Evolutionary conservation across 306 rosid species (phyloP), one percentile per base, ranked within the genome.

Genomic region (Dryas drummondii): DNA sequence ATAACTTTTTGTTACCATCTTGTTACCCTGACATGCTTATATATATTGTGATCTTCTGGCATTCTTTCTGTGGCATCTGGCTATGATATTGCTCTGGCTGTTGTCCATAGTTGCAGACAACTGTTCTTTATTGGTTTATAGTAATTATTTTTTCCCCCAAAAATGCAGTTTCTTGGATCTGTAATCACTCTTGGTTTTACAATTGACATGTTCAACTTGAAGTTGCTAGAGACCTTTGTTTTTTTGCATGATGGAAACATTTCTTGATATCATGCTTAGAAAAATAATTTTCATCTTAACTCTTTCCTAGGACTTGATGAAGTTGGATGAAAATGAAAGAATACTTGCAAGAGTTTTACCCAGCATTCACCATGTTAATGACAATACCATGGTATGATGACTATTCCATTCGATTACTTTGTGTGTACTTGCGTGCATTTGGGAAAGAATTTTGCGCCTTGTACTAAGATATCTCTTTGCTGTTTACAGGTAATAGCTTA

Each of bases 401-500:
- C 7, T 71, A 67, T 66, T 67, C 55, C 45, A 74, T 42, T 71
- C 51, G 32, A 56, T 66, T 72, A 45, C 49, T 48, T 69, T 66
- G 49, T 27, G 5, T 53, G 1, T 61, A 44, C 59, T 40, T 63
- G 51, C 15, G 1, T 61, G 51, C 40, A n/a, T 73, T 40, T 52
- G 61, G 26, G 41, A 52, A 40, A 40, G 6, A 54, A 11, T 4
- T 44, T 74, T 54, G 32, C 68, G 27, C 41, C 27, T 27, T 41
- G 26, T 32, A 16, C 77, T 17, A 17, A 74, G 66, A 9, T 40
- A 59, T 63, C 40, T 41, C 69, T 74, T 47, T 56, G 9, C 44
- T 56, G 16, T 68, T 86, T 84, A 57, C 92, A 94, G 98, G 97
- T 94, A 80, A 91, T 94, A 83, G 85, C 98, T 74, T 94, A 81